phyloP scores from a whole-genome alignment of 164 flowering plant species.

The Santalum album region DNA sequence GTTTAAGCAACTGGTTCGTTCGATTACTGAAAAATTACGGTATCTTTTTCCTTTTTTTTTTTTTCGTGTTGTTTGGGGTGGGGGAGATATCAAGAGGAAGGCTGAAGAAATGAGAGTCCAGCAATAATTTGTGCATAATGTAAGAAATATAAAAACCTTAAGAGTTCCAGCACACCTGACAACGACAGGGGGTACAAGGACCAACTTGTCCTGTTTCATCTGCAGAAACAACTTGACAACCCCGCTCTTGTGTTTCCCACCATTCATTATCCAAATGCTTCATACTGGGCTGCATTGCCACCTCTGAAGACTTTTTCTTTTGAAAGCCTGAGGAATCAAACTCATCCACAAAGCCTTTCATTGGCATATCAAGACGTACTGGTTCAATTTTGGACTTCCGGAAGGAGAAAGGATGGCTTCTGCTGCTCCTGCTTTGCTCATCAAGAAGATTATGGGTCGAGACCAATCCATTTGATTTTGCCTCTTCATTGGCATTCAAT shows the following conservation, averaged over 20 bases:
- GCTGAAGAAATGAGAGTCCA: too few relatives aligned
- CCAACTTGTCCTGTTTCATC: conserved; percentile 90
- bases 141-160: not conserved
- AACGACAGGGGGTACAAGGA: conserved; percentile 73
- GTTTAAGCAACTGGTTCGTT: too few relatives aligned
- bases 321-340: conserved; percentile 21
- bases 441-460: conserved; percentile 17
- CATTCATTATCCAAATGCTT: conserved; percentile 56
- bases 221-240: conserved; percentile 43
- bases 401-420: conserved; percentile 43
- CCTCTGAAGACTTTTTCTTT: conserved; percentile 25
- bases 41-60: too few relatives aligned
- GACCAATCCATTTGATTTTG: conserved; percentile 32
- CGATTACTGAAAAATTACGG: too few relatives aligned
- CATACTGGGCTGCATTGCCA: conserved; percentile 15
- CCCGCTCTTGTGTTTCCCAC: conserved; percentile 93
- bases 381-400: conserved; percentile 51
- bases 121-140: too few relatives aligned
- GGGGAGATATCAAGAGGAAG: too few relatives aligned
- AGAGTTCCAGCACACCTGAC: conserved; percentile 58
- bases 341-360: conserved; percentile 71
- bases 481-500: conserved; percentile 24
- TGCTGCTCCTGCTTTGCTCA: conserved; percentile 30
- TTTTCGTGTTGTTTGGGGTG: too few relatives aligned
- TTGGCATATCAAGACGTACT: conserved; percentile 38